phyloP scores from a whole-genome alignment of 805 yeast species.

The Candida rishiriensis region DNA sequence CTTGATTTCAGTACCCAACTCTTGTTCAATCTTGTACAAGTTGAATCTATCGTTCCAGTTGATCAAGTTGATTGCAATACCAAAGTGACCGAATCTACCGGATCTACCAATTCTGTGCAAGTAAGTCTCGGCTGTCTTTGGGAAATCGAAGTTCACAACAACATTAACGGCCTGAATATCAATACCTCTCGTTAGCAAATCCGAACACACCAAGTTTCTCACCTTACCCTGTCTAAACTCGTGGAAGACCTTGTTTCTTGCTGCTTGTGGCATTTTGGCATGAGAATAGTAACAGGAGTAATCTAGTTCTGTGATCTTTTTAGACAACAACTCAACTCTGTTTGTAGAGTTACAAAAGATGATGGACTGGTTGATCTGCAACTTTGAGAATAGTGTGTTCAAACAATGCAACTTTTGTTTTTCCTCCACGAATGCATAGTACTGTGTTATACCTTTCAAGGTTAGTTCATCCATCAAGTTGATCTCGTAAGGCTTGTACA shows the following conservation, averaged over 20 bases:
- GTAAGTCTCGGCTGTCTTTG: constrained; percentile 95
- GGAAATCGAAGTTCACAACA: constrained; percentile 97
- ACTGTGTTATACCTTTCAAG: constrained; percentile 92
- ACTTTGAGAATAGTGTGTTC: constrained; percentile 88
- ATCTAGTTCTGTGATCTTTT: constrained; percentile 93
- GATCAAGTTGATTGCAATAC: constrained; percentile 93
- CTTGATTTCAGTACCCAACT: constrained; percentile 93
- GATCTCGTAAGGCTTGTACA: constrained; percentile 89
- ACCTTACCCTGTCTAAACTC: constrained; percentile 98
- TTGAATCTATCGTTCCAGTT: constrained; percentile 96
- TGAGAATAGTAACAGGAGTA: constrained; percentile 96
- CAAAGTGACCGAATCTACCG: constrained; percentile 97
- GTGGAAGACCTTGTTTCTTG: constrained; percentile 96
- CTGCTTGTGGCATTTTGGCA: constrained; percentile 95
- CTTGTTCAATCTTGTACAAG: constrained; percentile 92
- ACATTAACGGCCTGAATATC: constrained; percentile 99
- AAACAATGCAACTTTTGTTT: constrained; percentile 93
- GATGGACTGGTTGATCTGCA: constrained; percentile 94
- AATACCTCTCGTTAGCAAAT: constrained; percentile 94
- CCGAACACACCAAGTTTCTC: constrained; percentile 95
- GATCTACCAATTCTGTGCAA: constrained; percentile 98
- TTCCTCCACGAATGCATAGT: constrained; percentile 97
- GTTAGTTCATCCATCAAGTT: constrained; percentile 98
- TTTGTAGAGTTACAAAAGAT: constrained; percentile 96
- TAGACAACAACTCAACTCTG: constrained; percentile 92